Evolutionary conservation across 2,329 filamentous ascomycete genomes (phyloP).

Genomic region (Cadophora luteo-olivacea): DNA sequence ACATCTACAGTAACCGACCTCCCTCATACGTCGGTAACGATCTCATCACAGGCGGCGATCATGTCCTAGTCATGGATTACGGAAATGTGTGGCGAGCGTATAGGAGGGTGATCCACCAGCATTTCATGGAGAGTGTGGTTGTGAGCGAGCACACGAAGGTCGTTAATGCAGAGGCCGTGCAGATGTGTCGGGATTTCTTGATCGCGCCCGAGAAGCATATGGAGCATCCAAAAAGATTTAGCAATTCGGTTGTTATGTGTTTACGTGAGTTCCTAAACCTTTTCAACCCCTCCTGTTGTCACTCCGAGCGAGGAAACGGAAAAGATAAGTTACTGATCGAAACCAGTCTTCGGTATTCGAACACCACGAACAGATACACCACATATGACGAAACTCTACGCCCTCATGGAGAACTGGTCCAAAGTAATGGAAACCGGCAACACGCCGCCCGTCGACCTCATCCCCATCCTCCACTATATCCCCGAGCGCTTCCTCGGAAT

Average conservation of each 20-base stretch:
- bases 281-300: no score
- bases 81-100: slow-evolving; percentile 52
- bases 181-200: slow-evolving; percentile 55
- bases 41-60: slow-evolving; percentile 54
- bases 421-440: slow-evolving; percentile 54
- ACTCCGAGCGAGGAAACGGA: no score
- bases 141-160: slow-evolving; percentile 52
- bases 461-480: slow-evolving; percentile 51
- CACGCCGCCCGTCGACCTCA: slow-evolving; percentile 57
- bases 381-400: slow-evolving; percentile 49
- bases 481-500: slow-evolving; percentile 50
- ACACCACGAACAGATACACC: slow-evolving; percentile 43
- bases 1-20: slow-evolving; percentile 48
- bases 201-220: slow-evolving; percentile 51
- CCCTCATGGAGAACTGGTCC: slow-evolving; percentile 52
- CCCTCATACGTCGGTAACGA: slow-evolving; percentile 49
- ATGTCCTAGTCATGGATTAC: slow-evolving; percentile 55
- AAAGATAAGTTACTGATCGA: slow-evolving; percentile 8
- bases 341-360: slow-evolving; percentile 46
- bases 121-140: slow-evolving; percentile 52
- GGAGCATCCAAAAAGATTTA: slow-evolving; percentile 55
- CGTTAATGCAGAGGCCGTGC: slow-evolving; percentile 54
- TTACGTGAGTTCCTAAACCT: slow-evolving; percentile 39
- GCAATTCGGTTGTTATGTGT: slow-evolving; percentile 55
- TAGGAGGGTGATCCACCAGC: slow-evolving; percentile 54